Base-by-base conservation (phyloP, 192 early-diverging fungal genomes). In the Backusella tuberculispora region DNA sequence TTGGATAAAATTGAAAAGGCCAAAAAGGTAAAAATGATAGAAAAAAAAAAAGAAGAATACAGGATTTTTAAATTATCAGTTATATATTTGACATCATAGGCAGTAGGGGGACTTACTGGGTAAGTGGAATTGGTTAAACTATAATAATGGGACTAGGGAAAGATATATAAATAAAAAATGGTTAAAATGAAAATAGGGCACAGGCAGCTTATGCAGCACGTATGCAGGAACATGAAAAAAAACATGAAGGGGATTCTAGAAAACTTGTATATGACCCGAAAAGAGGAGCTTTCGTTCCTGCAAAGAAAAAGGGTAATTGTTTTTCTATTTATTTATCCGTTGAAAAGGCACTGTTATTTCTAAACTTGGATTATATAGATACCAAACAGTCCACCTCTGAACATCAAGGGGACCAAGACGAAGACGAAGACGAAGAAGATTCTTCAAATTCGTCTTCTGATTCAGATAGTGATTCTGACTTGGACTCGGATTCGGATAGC, bases 1-100 rank as follows among this genome's bases (percentile, higher is more conserved):
- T 60, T 89, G 12, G 73, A 73, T n/a, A 85, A 87, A 63, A 90
- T 90, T 50, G 78, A 85, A 43, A 86, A 89, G 37, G 80, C 88
- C 15, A 83, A 90, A 83, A 76, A 88, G 77, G 88, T 87, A 64
- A 15, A 66, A 24, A 8, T 12, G 29, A 60, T 6, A 5, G 1
- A 21, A 8, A 29, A 7, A 38, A 14, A 65, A 34, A 24, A 24
- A 34, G 29, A 34, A 34, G 29, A 34, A 34, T 34, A 2, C 29
- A 34, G 29, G 2, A 1, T 34, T 34, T 34, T 1, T 34, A 34
- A 29, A 65, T 68, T 68, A 17, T 37, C 41, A 5, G 38, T 48
- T 65, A 4, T 68, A 37, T 41, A 40, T 63, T 17, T 63, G 13
- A 17, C 5, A 17, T 68, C 7, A 43, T 43, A 68, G 66, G 66